Conservation (phyloP, 1,139 yeast genomes). For the Geotrichum australiense region DNA sequence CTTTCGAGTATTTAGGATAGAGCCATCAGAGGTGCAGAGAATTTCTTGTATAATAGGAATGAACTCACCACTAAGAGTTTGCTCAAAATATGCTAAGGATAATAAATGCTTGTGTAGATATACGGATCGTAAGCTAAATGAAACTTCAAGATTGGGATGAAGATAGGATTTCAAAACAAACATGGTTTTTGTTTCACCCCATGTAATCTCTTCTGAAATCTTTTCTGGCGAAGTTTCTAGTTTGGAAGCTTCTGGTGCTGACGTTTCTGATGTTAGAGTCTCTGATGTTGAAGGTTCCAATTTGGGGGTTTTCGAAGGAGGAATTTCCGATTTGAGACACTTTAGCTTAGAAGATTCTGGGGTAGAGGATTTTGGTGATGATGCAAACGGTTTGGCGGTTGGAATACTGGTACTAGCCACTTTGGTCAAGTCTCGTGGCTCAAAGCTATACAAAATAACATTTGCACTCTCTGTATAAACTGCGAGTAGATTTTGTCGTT, state of each 20-base stretch:
- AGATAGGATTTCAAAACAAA: conserved; percentile 16
- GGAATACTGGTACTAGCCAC: too few relatives aligned
- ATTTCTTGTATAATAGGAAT: conserved; percentile 18
- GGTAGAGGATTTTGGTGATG: too few relatives aligned
- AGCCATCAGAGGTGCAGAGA: conserved; percentile 16
- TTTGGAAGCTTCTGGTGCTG: background rate
- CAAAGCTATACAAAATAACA: conserved; percentile 15
- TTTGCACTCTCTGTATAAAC: conserved; percentile 17
- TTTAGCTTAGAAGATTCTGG: too few relatives aligned
- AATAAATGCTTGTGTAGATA: conserved; percentile 12
- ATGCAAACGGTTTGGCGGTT: too few relatives aligned
- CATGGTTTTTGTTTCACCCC: conserved; percentile 15
- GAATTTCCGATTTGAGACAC: too few relatives aligned
- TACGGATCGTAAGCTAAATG: conserved; percentile 15
- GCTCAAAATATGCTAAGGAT: conserved; percentile 17
- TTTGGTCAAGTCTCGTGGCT: conserved; percentile 3
- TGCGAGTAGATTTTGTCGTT: conserved; percentile 15
- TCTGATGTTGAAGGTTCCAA: too few relatives aligned
- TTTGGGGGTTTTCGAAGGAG: too few relatives aligned
- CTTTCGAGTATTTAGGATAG: conserved; percentile 17
- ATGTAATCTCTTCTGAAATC: background rate
- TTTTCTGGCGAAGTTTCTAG: background rate
- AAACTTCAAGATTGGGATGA: conserved; percentile 16
- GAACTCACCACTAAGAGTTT: conserved; percentile 14
- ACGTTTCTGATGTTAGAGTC: too few relatives aligned